These are phyloP conservation scores for Blepharisma stoltei DNA, from an alignment of 73 alveolate genomes.

Conservation along the genomic window DNA sequence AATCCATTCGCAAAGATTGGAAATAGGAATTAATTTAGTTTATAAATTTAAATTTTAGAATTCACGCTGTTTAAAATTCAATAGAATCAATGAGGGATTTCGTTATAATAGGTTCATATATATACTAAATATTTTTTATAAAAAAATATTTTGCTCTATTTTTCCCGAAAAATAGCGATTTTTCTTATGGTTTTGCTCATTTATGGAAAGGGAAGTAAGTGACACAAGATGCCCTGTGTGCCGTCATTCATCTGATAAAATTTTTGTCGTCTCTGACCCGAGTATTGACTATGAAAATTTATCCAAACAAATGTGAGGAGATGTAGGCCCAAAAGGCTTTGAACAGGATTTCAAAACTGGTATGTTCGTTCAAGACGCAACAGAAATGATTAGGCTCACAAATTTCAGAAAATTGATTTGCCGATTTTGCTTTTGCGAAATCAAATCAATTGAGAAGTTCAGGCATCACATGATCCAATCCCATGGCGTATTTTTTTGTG, in stretches of 20 bases:
- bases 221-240: conserved; percentile 18
- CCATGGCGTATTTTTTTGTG: background rate
- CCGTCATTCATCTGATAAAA: background rate
- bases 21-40: too few relatives aligned
- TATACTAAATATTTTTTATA: too few relatives aligned
- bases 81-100: too few relatives aligned
- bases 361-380: background rate
- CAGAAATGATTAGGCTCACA: conserved; percentile 8
- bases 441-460: background rate
- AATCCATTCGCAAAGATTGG: too few relatives aligned
- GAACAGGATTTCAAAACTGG: background rate
- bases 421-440: conserved; percentile 6
- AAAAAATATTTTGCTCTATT: too few relatives aligned
- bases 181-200: too few relatives aligned
- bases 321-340: background rate
- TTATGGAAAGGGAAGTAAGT: too few relatives aligned
- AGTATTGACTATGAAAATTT: background rate
- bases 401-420: background rate
- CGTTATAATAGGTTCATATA: too few relatives aligned
- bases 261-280: background rate
- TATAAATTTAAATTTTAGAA: too few relatives aligned
- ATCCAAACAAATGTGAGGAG: background rate
- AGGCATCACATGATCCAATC: background rate
- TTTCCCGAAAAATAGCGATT: too few relatives aligned
- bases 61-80: too few relatives aligned